These are phyloP conservation scores for Petrea volubilis DNA, from an alignment of 257 asterid species.

Conservation along the genomic window DNA sequence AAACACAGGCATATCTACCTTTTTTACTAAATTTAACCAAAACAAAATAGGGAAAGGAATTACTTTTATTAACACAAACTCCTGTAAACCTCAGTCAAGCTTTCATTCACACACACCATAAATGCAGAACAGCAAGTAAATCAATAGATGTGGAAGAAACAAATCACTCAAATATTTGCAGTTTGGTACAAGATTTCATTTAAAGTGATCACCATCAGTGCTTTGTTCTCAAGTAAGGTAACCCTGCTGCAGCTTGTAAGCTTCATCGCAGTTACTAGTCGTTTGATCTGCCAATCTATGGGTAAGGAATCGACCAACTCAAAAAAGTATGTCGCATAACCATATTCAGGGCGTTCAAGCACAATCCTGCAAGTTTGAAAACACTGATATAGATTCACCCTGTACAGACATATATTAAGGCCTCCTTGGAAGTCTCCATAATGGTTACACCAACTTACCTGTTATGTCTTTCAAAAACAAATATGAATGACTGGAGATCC, in stretches of 20 bases:
- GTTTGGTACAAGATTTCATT: slow-evolving; percentile 2
- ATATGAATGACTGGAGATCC: slow-evolving; percentile 89
- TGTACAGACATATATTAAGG: neutral
- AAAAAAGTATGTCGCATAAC: slow-evolving; percentile 92
- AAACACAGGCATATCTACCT: neutral
- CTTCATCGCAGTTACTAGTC: slow-evolving; percentile 82
- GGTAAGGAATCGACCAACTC: slow-evolving; percentile 64
- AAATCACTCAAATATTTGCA: slow-evolving; percentile 12
- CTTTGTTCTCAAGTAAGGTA: slow-evolving; percentile 67
- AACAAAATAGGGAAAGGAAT: neutral
- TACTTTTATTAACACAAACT: neutral
- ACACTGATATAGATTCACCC: slow-evolving; percentile 1
- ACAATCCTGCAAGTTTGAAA: slow-evolving; percentile 69
- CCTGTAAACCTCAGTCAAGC: slow-evolving; percentile 3
- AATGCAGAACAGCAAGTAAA: slow-evolving; percentile 7
- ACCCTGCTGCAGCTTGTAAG: slow-evolving; percentile 79
- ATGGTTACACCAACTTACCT: slow-evolving; percentile 44
- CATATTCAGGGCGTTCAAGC: slow-evolving; percentile 99
- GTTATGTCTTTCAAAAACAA: slow-evolving; percentile 89
- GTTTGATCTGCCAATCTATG: slow-evolving; percentile 77
- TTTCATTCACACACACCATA: slow-evolving; percentile 5
- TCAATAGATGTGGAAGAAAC: neutral
- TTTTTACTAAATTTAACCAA: neutral
- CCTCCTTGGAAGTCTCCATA: slow-evolving; percentile 6
- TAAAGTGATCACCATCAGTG: slow-evolving; percentile 59